Evolutionary conservation across 148 eudicot species (phyloP).

Genomic region (Nyssa sinensis): DNA sequence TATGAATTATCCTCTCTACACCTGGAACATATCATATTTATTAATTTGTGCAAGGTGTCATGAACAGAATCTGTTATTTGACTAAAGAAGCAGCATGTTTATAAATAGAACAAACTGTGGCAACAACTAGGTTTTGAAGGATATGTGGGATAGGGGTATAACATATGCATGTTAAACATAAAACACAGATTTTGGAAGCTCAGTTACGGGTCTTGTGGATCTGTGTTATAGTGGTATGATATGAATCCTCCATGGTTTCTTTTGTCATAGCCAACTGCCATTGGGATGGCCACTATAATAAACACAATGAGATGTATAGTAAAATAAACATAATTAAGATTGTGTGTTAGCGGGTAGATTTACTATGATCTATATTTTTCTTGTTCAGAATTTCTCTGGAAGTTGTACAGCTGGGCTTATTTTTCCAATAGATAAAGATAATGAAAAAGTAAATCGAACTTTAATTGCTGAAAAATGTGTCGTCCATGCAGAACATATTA

Average conservation of each 20-base stretch:
- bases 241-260: background rate
- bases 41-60: background rate
- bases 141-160: background rate
- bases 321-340: background rate
- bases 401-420: background rate
- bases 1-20: background rate
- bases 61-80: background rate
- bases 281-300: background rate
- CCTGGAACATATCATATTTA: background rate
- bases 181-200: background rate
- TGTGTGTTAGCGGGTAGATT: background rate
- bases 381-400: background rate
- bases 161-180: background rate
- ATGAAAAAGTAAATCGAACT: no score
- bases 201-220: background rate
- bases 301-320: background rate
- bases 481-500: constrained; percentile 57
- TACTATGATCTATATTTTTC: background rate
- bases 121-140: background rate
- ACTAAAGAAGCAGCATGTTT: background rate
- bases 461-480: background rate
- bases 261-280: background rate
- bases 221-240: background rate
- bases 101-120: background rate
- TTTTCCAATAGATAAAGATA: background rate